phyloP scores from a whole-genome alignment of 140 eudicot species.

The Erigeron philadelphicus region DNA sequence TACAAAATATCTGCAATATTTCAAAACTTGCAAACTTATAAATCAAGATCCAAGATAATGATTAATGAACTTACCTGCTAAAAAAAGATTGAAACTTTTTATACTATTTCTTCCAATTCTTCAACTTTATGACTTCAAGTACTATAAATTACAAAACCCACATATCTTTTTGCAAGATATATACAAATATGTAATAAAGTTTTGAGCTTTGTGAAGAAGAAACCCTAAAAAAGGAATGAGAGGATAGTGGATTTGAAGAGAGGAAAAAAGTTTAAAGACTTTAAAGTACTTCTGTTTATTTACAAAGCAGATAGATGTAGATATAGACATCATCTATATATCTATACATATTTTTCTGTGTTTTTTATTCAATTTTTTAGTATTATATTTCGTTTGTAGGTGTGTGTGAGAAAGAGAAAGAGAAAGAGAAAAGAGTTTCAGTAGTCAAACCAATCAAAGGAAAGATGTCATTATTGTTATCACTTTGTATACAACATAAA shows the following conservation, averaged over 20 bases:
- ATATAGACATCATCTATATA: neutral
- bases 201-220: slow-evolving; percentile 26
- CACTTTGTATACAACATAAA: slow-evolving; percentile 40
- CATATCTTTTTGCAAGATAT: slow-evolving; percentile 9
- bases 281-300: slow-evolving; percentile 24
- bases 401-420: slow-evolving; percentile 9
- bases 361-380: neutral
- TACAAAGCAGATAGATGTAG: slow-evolving; percentile 23
- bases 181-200: slow-evolving; percentile 16
- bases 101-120: slow-evolving; percentile 22
- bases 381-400: neutral
- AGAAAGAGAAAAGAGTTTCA: slow-evolving; percentile 26
- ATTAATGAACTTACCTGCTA: slow-evolving; percentile 27
- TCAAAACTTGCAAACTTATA: neutral
- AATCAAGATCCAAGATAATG: slow-evolving; percentile 28
- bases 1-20: neutral
- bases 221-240: slow-evolving; percentile 32
- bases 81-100: slow-evolving; percentile 22
- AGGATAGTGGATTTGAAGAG: slow-evolving; percentile 30
- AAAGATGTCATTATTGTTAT: slow-evolving; percentile 47
- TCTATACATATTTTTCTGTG: slow-evolving; percentile 6
- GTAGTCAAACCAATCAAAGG: slow-evolving; percentile 64
- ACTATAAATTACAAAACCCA: slow-evolving; percentile 23
- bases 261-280: slow-evolving; percentile 25
- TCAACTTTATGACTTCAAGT: slow-evolving; percentile 19